Evolutionary conservation across 176 grass and related monocot species (phyloP).

Genomic region (Oryza nivara): DNA sequence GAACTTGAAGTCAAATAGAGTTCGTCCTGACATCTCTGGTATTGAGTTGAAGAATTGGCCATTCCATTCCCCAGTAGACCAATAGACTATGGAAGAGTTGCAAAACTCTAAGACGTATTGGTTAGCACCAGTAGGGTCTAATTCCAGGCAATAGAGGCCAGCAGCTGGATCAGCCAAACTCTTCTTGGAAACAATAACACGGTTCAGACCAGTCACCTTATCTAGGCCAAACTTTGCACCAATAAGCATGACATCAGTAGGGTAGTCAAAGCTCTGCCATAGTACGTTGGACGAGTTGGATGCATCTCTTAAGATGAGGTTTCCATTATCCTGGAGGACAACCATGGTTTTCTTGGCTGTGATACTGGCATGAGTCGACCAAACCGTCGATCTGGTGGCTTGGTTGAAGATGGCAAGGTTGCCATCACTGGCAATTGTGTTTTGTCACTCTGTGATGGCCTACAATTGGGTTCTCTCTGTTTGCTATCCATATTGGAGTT

Average conservation of each 20-base stretch:
- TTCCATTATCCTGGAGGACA: slow-evolving; percentile 45
- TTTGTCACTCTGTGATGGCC: background rate
- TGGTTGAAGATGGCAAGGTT: slow-evolving; percentile 51
- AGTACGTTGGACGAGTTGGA: slow-evolving; percentile 33
- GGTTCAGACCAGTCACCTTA: slow-evolving; percentile 36
- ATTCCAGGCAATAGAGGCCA: slow-evolving; percentile 37
- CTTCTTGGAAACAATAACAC: slow-evolving; percentile 48
- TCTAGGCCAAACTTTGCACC: slow-evolving; percentile 43
- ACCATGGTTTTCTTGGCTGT: slow-evolving; percentile 29
- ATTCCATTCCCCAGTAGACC: slow-evolving; percentile 52
- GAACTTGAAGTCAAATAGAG: slow-evolving; percentile 18
- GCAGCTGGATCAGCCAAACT: slow-evolving; percentile 45
- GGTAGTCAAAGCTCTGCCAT: slow-evolving; percentile 75
- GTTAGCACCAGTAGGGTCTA: slow-evolving; percentile 34
- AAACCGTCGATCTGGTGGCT: slow-evolving; percentile 32
- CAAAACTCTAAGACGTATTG: slow-evolving; percentile 40
- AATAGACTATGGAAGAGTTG: slow-evolving; percentile 40
- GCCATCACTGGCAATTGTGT: slow-evolving; percentile 38
- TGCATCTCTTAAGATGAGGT: slow-evolving; percentile 51
- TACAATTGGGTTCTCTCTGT: slow-evolving; percentile 40
- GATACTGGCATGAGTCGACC: slow-evolving; percentile 46
- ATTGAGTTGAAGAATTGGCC: slow-evolving; percentile 44
- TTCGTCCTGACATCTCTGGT: slow-evolving; percentile 28
- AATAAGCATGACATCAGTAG: slow-evolving; percentile 36
- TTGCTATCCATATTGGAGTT: slow-evolving; percentile 52